A percentile compares a stretch with the other conserved stretches of the same genome.
Conservation (phyloP, 2,329 filamentous ascomycete genomes). For the Aspergillus fijiensis region DNA sequence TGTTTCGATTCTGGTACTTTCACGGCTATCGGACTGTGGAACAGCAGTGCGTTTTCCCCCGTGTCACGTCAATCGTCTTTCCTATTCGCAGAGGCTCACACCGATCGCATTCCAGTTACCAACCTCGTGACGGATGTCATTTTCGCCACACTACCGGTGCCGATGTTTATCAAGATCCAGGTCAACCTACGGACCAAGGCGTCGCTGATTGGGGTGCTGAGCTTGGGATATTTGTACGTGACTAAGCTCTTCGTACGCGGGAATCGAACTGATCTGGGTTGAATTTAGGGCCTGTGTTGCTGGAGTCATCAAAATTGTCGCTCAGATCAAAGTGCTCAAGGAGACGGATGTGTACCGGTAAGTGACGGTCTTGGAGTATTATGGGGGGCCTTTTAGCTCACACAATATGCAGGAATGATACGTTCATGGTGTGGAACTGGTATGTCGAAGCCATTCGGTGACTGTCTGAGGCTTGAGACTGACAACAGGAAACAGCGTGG, state of each 20-base stretch:
- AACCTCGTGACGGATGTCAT: conserved; percentile 48
- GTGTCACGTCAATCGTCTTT: background rate
- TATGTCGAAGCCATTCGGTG: conserved; percentile 3
- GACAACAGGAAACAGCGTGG: conserved; percentile 30
- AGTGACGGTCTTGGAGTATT: background rate
- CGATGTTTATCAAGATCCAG: conserved; percentile 39
- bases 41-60: conserved; percentile 34
- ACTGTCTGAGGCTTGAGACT: background rate
- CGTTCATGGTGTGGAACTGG: conserved; percentile 22
- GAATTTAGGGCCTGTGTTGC: conserved; percentile 39
- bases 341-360: conserved; percentile 38
- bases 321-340: conserved; percentile 24
- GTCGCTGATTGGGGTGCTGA: conserved; percentile 44
- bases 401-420: conserved; percentile 11
- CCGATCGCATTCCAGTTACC: conserved; percentile 30
- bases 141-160: conserved; percentile 46
- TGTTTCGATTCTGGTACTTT: conserved; percentile 46
- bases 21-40: conserved; percentile 35
- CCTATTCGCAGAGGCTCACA: background rate
- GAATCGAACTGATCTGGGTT: background rate
- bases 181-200: conserved; percentile 33
- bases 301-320: conserved; percentile 41
- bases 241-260: background rate
- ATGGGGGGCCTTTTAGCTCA: background rate
- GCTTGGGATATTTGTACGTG: conserved; percentile 45